Base-by-base conservation (phyloP, 371 early-diverging fungal species). In the Circinella umbellata region DNA sequence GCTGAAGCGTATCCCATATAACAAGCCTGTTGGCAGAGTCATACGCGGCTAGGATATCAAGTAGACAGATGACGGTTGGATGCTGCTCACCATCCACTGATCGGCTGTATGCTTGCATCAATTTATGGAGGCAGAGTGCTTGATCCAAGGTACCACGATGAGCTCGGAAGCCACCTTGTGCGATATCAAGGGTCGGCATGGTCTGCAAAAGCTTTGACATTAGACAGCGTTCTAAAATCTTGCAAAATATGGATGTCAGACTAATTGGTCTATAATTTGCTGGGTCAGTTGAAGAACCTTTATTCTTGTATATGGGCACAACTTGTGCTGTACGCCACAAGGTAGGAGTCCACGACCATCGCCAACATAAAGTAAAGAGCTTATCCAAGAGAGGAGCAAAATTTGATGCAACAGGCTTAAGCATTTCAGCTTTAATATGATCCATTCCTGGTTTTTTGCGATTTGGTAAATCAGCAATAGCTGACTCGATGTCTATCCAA, bases 341-440 rank as follows among this genome's bases (percentile, higher is more conserved):
- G 0, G 0, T 13, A 17, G 79, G 75, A 42, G 67, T 70, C 15
- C 51, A 70, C 0, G 63, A 62, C 73, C 79, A 75, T 15, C 55
- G 63, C 61, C 63, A 78, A 51, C 73, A 78, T 20, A 78, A 63
- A 3, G 61, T 48, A 46, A 73, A 75, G 6, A 72, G 55, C 0
- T 5, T 13, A 20, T 20, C n/a, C 3, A 78, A 49, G 34, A 71
- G 14, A 4, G 69, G 61, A 55, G 68, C 17, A 11, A 73, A n/a
- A 1, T 18, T 20, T 17, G 38, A 13, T 1, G 48, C 34, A 18
- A 74, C 11, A 7, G 75, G 66, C 42, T 71, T 57, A 1, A 78
- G 55, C 78, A 78, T 78, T 62, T 74, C 78, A 37, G 64, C 60
- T 17, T 66, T 60, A 13, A 78, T 27, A 54, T 78, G 78, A 35